Percentiles rank a stretch among this genome's conserved stretches.
These are phyloP conservation scores for Cyberlindnera saturnus DNA, from an alignment of 805 yeast genomes.

Conservation along the genomic window DNA sequence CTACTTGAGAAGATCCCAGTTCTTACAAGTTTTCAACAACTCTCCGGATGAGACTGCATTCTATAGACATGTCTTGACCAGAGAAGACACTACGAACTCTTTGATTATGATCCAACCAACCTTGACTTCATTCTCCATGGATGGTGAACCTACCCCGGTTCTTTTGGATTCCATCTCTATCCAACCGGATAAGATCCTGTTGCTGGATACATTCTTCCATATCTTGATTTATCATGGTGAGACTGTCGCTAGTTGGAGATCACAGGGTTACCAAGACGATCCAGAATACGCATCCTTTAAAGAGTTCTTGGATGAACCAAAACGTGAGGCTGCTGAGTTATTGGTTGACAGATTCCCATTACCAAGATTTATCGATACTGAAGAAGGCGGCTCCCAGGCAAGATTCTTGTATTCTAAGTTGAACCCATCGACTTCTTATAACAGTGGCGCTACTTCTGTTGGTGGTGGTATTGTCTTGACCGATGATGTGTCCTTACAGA, in stretches of 20 bases:
- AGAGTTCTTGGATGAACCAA: constrained; percentile 80
- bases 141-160: constrained; percentile 68
- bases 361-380: constrained; percentile 95
- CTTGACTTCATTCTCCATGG: constrained; percentile 76
- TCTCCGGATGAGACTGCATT: constrained; percentile 99
- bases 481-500: constrained; percentile 92
- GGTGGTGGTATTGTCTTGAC: constrained; percentile 84
- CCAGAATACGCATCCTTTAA: constrained; percentile 87
- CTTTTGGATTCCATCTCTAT: constrained; percentile 89
- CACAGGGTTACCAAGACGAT: constrained; percentile 87
- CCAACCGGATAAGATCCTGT: constrained; percentile 77
- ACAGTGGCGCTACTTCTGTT: constrained; percentile 40
- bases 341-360: constrained; percentile 93
- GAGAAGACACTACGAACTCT: constrained; percentile 90
- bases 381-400: constrained; percentile 98
- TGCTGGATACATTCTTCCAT: constrained; percentile 94
- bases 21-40: constrained; percentile 91
- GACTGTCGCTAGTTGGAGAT: constrained; percentile 94
- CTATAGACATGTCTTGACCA: constrained; percentile 84
- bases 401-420: constrained; percentile 91
- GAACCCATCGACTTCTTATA: constrained; percentile 87
- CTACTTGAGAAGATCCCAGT: constrained; percentile 93
- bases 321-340: constrained; percentile 86
- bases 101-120: constrained; percentile 98
- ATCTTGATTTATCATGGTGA: constrained; percentile 93